These are phyloP conservation scores for Dothideomycetes sp. DNA, from an alignment of 2,329 filamentous ascomycete genomes.

Conservation along the genomic window DNA sequence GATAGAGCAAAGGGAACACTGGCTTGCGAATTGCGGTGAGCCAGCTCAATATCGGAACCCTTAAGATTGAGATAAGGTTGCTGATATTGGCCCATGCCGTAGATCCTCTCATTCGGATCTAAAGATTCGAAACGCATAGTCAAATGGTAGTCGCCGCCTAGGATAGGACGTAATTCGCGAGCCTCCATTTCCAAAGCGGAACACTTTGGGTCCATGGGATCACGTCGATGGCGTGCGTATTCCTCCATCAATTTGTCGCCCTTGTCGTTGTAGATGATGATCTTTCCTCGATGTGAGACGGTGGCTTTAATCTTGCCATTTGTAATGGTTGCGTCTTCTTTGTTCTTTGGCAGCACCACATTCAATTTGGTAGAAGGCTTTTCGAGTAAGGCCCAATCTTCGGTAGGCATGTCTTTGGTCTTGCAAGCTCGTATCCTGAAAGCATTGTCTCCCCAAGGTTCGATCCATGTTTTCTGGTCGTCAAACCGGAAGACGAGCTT, in stretches of 20 bases:
- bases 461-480: slow-evolving; percentile 37
- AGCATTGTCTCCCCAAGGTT: slow-evolving; percentile 39
- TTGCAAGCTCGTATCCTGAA: slow-evolving; percentile 39
- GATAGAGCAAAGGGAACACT: slow-evolving; percentile 53
- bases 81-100: slow-evolving; percentile 60
- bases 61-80: slow-evolving; percentile 54
- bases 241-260: slow-evolving; percentile 41
- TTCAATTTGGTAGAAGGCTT: slow-evolving; percentile 4
- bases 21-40: slow-evolving; percentile 56
- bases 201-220: slow-evolving; percentile 46
- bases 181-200: slow-evolving; percentile 46
- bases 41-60: slow-evolving; percentile 50
- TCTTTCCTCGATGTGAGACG: slow-evolving; percentile 38
- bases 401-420: slow-evolving; percentile 21
- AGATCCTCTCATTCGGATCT: slow-evolving; percentile 47
- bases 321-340: slow-evolving; percentile 27
- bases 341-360: slow-evolving; percentile 16
- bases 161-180: slow-evolving; percentile 45
- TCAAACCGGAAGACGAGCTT: slow-evolving; percentile 49
- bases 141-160: slow-evolving; percentile 44
- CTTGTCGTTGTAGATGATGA: slow-evolving; percentile 34
- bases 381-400: slow-evolving; percentile 32
- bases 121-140: slow-evolving; percentile 49
- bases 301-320: slow-evolving; percentile 40
- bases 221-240: slow-evolving; percentile 38